These are phyloP conservation scores for Dujonia santamariae DNA, from an alignment of 1,139 yeast species.

Conservation along the genomic window DNA sequence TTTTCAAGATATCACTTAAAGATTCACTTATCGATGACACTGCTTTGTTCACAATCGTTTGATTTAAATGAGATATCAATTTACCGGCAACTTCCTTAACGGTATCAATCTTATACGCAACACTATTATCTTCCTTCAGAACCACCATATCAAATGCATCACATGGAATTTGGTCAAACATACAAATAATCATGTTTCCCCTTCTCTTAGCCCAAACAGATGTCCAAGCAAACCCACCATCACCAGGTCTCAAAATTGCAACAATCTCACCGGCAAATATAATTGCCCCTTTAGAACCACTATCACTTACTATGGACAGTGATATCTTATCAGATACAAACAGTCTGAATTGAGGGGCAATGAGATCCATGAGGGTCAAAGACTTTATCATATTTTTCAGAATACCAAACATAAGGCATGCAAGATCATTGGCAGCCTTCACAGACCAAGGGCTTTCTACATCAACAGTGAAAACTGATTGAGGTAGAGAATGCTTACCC, in stretches of 20 bases:
- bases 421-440: slow-evolving; percentile 84
- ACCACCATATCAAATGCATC: slow-evolving; percentile 68
- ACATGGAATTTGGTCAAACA: slow-evolving; percentile 84
- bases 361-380: slow-evolving; percentile 68
- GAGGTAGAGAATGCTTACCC: slow-evolving; percentile 67
- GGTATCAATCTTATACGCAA: slow-evolving; percentile 29
- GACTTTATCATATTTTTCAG: slow-evolving; percentile 62
- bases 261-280: slow-evolving; percentile 55
- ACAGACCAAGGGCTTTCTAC: slow-evolving; percentile 76
- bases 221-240: slow-evolving; percentile 64
- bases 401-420: slow-evolving; percentile 84
- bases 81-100: slow-evolving; percentile 42
- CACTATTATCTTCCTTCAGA: slow-evolving; percentile 25
- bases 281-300: no score
- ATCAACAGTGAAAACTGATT: slow-evolving; percentile 81
- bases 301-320: slow-evolving; percentile 27
- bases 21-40: slow-evolving; percentile 32
- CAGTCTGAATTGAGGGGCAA: slow-evolving; percentile 70
- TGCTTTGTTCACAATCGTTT: slow-evolving; percentile 14
- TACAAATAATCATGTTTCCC: slow-evolving; percentile 70
- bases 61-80: slow-evolving; percentile 24
- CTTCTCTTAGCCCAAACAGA: slow-evolving; percentile 85
- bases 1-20: slow-evolving; percentile 22
- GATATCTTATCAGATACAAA: slow-evolving; percentile 59
- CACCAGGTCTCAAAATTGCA: slow-evolving; percentile 51